Evolutionary conservation across 2,329 filamentous ascomycete species (phyloP), one percentile per base, ranked within the genome.

Genomic region (Aphanoascus verrucosus): DNA sequence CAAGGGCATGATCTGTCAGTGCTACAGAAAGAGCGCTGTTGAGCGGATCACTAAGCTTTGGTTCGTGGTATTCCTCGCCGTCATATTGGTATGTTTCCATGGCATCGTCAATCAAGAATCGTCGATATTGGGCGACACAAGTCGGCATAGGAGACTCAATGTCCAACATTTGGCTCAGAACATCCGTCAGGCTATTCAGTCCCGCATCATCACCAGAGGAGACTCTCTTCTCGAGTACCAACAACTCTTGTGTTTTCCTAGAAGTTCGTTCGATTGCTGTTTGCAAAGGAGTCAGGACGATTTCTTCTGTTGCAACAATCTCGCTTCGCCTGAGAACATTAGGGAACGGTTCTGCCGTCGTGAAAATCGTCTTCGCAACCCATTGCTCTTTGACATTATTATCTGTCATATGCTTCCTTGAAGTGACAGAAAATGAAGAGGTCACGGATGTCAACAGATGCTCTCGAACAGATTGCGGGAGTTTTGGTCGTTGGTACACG

Each of bases 221-320:
- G 7, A 91, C 76, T 48, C 83, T 82, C 66, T 84, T 87, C 66
- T 94, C 88, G 1, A 95, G 74, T 0, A 78, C 70, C 1, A 81
- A 75, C 72, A 97, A 80, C 69, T 97, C 91, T 55, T 87, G 81
- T 0, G 91, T 94, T 74, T 96, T 96, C 55, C 90, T 82, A 61
- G 88, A 84, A 32, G 93, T 91, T 14, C 91, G 83, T 67, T 97
- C 91, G 56, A 97, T 76, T 0, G 86, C 91, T n/a, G 88, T 90
- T 68, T 96, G 86, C 55, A 93, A 75, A 5, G 90, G 83, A 32
- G 79, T 79, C 23, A 96, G 74, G 9, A 77, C 77, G 15, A 88
- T 68, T 47, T 84, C 83, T 15, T 83, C 79, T 1, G 79, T 76
- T 5, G 80, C 74, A 12, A 94, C 72, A 56, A 97, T 86, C 70